phyloP scores from a whole-genome alignment of 768 basidiomycete genomes.

The Boletus rubroflammeus region DNA sequence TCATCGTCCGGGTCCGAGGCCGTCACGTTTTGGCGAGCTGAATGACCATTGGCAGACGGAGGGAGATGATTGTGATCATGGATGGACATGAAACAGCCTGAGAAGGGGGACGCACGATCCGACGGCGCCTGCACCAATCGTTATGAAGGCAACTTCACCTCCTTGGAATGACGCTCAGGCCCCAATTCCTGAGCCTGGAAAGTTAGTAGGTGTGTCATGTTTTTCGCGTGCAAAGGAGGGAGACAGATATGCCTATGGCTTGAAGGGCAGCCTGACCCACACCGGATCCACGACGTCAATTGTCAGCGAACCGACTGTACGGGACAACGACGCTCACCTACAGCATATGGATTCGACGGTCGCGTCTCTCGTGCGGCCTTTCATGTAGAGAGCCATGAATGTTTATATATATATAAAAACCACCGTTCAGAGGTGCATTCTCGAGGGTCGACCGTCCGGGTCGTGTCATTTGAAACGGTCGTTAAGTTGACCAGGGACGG shows the following conservation, averaged over 20 bases:
- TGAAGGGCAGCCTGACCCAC: neutral
- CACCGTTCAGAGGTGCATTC: neutral
- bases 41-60: too few relatives aligned
- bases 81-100: too few relatives aligned
- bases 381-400: neutral
- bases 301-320: neutral
- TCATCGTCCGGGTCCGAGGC: too few relatives aligned
- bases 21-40: too few relatives aligned
- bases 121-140: neutral
- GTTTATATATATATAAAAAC: neutral
- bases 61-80: too few relatives aligned
- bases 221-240: neutral
- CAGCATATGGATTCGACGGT: neutral
- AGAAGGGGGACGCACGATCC: neutral
- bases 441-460: neutral
- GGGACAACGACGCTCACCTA: neutral
- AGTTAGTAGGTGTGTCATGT: neutral
- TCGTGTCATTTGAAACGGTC: neutral
- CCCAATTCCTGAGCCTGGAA: neutral
- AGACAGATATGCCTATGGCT: neutral
- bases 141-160: neutral
- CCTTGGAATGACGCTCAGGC: neutral
- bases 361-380: neutral
- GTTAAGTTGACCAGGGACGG: slow-evolving; percentile 4
- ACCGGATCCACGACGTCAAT: neutral